Evolutionary conservation across 257 asterid species (phyloP).

Genomic region (Haberlea rhodopensis): DNA sequence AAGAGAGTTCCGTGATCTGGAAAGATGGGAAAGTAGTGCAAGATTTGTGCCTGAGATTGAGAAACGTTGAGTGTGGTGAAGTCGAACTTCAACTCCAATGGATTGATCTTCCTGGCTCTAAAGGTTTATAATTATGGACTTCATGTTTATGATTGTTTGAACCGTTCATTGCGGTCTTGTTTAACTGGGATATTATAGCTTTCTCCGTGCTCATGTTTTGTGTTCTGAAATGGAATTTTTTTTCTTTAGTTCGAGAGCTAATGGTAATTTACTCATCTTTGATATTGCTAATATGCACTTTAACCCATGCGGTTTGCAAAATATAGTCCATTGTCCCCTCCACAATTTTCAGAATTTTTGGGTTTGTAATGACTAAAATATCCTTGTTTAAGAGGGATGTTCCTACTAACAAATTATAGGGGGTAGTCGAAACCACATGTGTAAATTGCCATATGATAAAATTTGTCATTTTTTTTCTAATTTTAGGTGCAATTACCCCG

Average conservation of each 20-base stretch:
- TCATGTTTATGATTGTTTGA: not conserved
- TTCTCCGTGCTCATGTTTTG: not conserved
- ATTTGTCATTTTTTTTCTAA: too few relatives aligned
- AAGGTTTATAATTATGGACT: constrained; percentile 22
- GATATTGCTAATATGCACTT: too few relatives aligned
- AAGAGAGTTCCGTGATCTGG: constrained; percentile 53
- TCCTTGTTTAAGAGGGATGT: too few relatives aligned
- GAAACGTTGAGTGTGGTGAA: constrained; percentile 66
- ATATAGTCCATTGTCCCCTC: too few relatives aligned
- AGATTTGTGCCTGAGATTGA: constrained; percentile 53
- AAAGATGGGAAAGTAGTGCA: constrained; percentile 46
- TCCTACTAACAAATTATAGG: too few relatives aligned
- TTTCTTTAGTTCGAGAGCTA: not conserved
- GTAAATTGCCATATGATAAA: too few relatives aligned
- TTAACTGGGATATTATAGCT: not conserved
- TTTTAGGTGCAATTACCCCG: too few relatives aligned
- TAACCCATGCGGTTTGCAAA: too few relatives aligned
- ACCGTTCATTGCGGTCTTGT: not conserved
- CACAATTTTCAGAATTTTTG: too few relatives aligned
- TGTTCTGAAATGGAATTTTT: not conserved
- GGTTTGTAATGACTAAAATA: too few relatives aligned
- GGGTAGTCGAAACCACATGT: too few relatives aligned
- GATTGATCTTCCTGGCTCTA: constrained; percentile 49
- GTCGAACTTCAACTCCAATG: constrained; percentile 59
- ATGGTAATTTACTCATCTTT: too few relatives aligned